Base-by-base conservation (phyloP, 139 green algal species). In the Micractinium conductrix region DNA sequence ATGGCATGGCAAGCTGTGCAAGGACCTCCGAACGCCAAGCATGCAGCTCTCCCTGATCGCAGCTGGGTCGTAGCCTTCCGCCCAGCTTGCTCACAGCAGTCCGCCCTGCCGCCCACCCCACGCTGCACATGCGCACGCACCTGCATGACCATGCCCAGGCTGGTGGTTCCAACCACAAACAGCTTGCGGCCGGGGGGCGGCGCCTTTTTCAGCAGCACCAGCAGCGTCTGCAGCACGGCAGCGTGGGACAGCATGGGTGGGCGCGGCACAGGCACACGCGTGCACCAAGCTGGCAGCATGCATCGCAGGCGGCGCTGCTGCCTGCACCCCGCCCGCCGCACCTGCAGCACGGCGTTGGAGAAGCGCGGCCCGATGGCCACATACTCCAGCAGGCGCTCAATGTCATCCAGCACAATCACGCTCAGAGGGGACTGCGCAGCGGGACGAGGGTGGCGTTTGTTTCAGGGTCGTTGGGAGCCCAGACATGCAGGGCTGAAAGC, bases 351-450 rank as follows among this genome's bases (percentile, higher is more conserved):
- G 21, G 85, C 72, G 87, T 99, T 99, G 74, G 93, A 98, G 91
- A 99, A 99, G 67, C 97, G 93, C 10, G 97, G 97, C 0, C 97
- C 97, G 43, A 99, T 99, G 60, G 93, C 80, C 24, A 99, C 97
- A 84, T 99, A 99, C 90, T 99, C 97, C 26, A 99, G 87, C 86
- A 99, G 91, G 22, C 97, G 90, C 91, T 99, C 97, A 44, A 99
- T 96, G 89, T 99, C 97, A 74, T 99, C 97, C 50, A 98, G 86
- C 33, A 99, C 89, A 37, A 99, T 95, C 35, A 99, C 91, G 26
- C 90, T 96, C 37, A 98, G 80, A 0, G 94, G 91, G 0, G 93
- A 98, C 89, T 97, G 86, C 86, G n/a, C n/a, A n/a, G n/a, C n/a
- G n/a, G n/a, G n/a, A n/a, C n/a, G n/a, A n/a, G n/a, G n/a, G n/a